Conservation (phyloP, 2,329 filamentous ascomycete species). For the Trichophyton schoenleinii region DNA sequence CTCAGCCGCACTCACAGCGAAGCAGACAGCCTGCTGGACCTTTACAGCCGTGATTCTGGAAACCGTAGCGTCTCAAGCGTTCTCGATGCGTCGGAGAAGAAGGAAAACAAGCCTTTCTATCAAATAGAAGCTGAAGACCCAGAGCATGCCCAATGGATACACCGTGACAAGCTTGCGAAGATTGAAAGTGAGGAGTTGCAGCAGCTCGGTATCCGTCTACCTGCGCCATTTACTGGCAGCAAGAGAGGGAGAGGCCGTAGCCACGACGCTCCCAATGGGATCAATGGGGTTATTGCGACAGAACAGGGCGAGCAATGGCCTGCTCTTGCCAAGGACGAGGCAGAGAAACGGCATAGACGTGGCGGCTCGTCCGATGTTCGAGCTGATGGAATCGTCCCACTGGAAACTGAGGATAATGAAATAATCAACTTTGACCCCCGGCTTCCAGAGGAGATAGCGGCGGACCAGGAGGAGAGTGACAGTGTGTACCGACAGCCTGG, state of each 20-base stretch:
- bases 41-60: constrained; percentile 23
- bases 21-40: constrained; percentile 26
- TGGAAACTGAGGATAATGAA: constrained; percentile 27
- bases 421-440: constrained; percentile 50
- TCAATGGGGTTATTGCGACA: constrained; percentile 17
- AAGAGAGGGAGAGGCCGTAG: constrained; percentile 23
- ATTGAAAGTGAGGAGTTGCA: constrained; percentile 41
- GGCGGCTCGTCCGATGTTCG: constrained; percentile 17
- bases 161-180: constrained; percentile 38
- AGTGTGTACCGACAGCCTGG: constrained; percentile 42
- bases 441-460: constrained; percentile 63
- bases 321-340: constrained; percentile 24
- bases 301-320: constrained; percentile 24
- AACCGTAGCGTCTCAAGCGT: constrained; percentile 16
- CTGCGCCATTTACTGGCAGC: constrained; percentile 25
- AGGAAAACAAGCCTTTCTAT: constrained; percentile 13
- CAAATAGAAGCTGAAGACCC: constrained; percentile 16
- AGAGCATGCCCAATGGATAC: constrained; percentile 36
- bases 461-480: constrained; percentile 29
- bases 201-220: constrained; percentile 33
- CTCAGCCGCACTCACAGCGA: constrained; percentile 29
- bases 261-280: constrained; percentile 24
- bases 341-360: constrained; percentile 10
- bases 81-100: constrained; percentile 17
- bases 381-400: constrained; percentile 28